Conservation (phyloP, 768 basidiomycete genomes). For the Jaapia argillacea region DNA sequence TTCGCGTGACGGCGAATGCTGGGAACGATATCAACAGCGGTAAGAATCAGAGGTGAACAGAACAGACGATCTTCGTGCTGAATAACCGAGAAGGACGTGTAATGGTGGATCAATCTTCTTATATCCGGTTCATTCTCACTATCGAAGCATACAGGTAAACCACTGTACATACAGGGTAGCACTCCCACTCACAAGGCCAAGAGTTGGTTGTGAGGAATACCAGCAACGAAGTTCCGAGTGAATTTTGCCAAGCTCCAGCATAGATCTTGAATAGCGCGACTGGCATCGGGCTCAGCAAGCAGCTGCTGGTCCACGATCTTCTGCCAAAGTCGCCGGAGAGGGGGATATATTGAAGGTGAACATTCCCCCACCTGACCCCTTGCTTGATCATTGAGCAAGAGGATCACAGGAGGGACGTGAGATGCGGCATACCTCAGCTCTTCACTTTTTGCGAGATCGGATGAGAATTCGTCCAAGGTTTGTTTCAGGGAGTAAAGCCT, state of each 20-base stretch:
- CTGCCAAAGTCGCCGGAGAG: slow-evolving; percentile 50
- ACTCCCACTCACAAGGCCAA: slow-evolving; percentile 53
- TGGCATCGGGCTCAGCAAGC: slow-evolving; percentile 4
- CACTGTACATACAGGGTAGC: neutral
- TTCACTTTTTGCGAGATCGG: neutral
- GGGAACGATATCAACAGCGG: slow-evolving; percentile 6
- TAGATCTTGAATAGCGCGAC: slow-evolving; percentile 23
- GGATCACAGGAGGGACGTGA: neutral
- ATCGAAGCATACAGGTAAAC: slow-evolving; percentile 1
- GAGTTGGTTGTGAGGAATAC: slow-evolving; percentile 59
- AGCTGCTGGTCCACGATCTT: slow-evolving; percentile 21
- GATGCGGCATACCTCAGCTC: neutral
- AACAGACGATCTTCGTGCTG: slow-evolving; percentile 49
- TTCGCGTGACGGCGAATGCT: slow-evolving; percentile 58
- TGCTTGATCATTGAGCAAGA: slow-evolving; percentile 21
- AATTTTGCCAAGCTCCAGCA: slow-evolving; percentile 58
- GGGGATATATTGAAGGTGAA: slow-evolving; percentile 45
- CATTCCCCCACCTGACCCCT: slow-evolving; percentile 24
- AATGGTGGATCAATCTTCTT: slow-evolving; percentile 53
- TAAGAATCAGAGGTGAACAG: slow-evolving; percentile 1
- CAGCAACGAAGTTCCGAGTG: slow-evolving; percentile 79
- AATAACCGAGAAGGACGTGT: slow-evolving; percentile 69
- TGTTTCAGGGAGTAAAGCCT: neutral
- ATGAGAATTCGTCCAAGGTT: neutral
- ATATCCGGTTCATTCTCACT: slow-evolving; percentile 69